phyloP scores from a whole-genome alignment of 352 stramenopile genomes.

The Globisporangium okanoganense region DNA sequence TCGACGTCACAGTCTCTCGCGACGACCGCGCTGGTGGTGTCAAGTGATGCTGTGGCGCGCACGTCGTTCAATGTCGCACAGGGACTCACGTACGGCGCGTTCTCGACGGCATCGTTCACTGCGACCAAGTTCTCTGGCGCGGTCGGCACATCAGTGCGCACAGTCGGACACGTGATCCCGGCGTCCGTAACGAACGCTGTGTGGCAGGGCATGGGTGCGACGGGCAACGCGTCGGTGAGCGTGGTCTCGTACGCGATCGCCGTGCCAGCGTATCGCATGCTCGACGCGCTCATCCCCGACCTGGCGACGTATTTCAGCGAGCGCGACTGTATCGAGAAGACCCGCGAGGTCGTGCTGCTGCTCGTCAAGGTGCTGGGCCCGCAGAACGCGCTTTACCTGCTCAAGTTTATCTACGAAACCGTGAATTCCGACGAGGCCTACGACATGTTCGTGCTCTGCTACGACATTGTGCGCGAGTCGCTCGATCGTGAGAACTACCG shows the following conservation, averaged over 20 bases:
- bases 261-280: slow-evolving; percentile 63
- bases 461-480: slow-evolving; percentile 58
- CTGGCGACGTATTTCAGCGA: slow-evolving; percentile 42
- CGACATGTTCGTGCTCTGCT: slow-evolving; percentile 61
- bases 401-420: slow-evolving; percentile 69
- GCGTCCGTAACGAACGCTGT: slow-evolving; percentile 55
- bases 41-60: slow-evolving; percentile 36
- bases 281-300: slow-evolving; percentile 40
- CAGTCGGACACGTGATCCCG: slow-evolving; percentile 49
- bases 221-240: slow-evolving; percentile 50
- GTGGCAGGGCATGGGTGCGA: slow-evolving; percentile 59
- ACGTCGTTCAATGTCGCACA: slow-evolving; percentile 53
- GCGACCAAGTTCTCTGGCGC: slow-evolving; percentile 42
- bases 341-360: slow-evolving; percentile 41
- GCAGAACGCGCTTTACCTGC: slow-evolving; percentile 70
- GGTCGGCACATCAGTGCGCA: slow-evolving; percentile 50
- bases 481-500: slow-evolving; percentile 65
- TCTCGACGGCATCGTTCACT: slow-evolving; percentile 58
- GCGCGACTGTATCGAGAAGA: slow-evolving; percentile 49
- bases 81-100: slow-evolving; percentile 40
- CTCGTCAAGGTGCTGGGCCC: slow-evolving; percentile 56
- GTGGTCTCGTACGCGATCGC: slow-evolving; percentile 65
- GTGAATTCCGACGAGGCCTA: slow-evolving; percentile 73
- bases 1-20: slow-evolving; percentile 56
- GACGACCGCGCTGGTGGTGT: slow-evolving; percentile 54